Base-by-base conservation (phyloP, 495 filamentous ascomycete genomes). In the Bombardia bombarda region DNA sequence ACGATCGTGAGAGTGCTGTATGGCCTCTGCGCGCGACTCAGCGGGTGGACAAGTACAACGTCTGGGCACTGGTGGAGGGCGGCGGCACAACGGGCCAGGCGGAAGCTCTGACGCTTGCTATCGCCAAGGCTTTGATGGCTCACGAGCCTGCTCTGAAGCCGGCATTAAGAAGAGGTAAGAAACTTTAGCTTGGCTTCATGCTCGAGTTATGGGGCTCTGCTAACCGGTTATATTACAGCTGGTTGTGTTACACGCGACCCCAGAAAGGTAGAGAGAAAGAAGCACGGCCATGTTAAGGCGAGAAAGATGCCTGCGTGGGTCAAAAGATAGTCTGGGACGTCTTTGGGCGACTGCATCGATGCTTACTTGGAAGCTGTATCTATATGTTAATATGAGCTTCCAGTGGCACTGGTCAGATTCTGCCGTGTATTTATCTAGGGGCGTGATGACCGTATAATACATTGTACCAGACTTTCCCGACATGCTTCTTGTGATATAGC, bases 221-320 rank as follows among this genome's bases (percentile, higher is more conserved):
- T 60, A 28, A 60, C 45, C 24, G 38, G 45, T 50, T 16, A 46
- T 38, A 38, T 45, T 45, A 52, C 54, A 98, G 93, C 90, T 59
- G 92, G 92, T 42, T 85, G 80, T 59, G 76, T 97, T 45, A 95
- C 89, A 39, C 83, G 94, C 50, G 90, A 99, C 76, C 77, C 84
- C 31, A 85, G 90, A 62, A 79, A 72, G 40, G 93, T 97, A 46
- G 92, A 99, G 69, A 88, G 92, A 55, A 99, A 99, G 83, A 99
- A 99, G 79, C 78, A 88, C 19, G 92, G 92, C 51, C 83, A 86
- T 51, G 62, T 95, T 63, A 97, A 97, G 73, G 90, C 92, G 32
- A 83, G 92, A 66, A 99, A 99, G 77, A 92, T 87, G 82, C 93
- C 90, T 42, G 74, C 93, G 50, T 99, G 92, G 92, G 90, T 97